These are phyloP conservation scores for Pseudomonodictys pantanalensis DNA, from an alignment of 495 filamentous ascomycete genomes.

Conservation along the genomic window DNA sequence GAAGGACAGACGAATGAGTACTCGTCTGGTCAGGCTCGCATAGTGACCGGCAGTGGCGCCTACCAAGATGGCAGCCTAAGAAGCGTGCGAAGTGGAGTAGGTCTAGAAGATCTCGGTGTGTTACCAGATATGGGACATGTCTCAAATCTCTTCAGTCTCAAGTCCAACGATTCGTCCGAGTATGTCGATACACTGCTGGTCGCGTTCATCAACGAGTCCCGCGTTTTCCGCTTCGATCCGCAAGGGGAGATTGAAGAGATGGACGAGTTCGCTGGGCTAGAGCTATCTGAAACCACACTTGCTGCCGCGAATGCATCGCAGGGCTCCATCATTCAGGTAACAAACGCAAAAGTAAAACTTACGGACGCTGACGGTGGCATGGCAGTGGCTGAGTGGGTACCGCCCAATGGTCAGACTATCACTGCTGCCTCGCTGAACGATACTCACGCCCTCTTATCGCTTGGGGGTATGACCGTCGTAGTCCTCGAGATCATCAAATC, in stretches of 20 bases:
- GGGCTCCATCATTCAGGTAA: constrained; percentile 74
- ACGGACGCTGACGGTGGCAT: constrained; percentile 69
- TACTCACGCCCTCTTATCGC: constrained; percentile 64
- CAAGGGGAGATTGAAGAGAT: constrained; percentile 85
- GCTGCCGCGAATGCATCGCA: constrained; percentile 61
- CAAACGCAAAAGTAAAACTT: constrained; percentile 58
- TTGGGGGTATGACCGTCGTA: constrained; percentile 65
- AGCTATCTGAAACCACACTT: constrained; percentile 69
- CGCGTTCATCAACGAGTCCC: constrained; percentile 79
- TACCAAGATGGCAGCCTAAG: constrained; percentile 81
- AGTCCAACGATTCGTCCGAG: constrained; percentile 48
- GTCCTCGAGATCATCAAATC: constrained; percentile 62
- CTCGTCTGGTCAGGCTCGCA: constrained; percentile 89
- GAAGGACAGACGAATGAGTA: constrained; percentile 81
- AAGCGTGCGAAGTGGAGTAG: constrained; percentile 89
- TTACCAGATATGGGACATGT: constrained; percentile 77
- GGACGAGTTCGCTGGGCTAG: constrained; percentile 66
- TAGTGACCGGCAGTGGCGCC: constrained; percentile 88
- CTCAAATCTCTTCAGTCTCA: constrained; percentile 64
- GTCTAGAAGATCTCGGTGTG: constrained; percentile 82
- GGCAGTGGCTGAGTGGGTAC: constrained; percentile 64
- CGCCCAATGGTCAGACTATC: constrained; percentile 58
- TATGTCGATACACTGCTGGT: constrained; percentile 69
- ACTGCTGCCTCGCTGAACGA: constrained; percentile 75
- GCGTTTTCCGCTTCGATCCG: constrained; percentile 72